Percentiles rank a stretch among this genome's conserved stretches.
Conservation (phyloP, 768 basidiomycete genomes). For the Kwoniella bestiolae region DNA sequence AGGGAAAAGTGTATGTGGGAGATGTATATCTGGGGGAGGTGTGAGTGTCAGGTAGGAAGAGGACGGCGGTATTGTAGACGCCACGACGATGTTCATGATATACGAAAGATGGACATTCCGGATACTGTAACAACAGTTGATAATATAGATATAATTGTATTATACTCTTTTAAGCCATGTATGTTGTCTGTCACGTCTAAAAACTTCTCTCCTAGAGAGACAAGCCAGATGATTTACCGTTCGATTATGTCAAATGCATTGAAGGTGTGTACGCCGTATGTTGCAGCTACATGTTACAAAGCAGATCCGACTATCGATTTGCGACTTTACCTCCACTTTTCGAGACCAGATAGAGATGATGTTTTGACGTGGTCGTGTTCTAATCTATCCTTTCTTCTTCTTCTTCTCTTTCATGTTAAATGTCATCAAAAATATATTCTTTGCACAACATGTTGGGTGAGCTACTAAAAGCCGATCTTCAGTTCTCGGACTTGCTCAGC, state of each 20-base stretch:
- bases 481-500: neutral
- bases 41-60: too few relatives aligned
- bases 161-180: neutral
- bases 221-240: too few relatives aligned
- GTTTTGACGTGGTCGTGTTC: neutral
- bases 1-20: too few relatives aligned
- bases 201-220: too few relatives aligned
- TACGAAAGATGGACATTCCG: neutral
- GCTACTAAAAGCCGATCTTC: neutral
- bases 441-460: conserved; percentile 14
- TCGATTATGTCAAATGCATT: too few relatives aligned
- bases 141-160: neutral
- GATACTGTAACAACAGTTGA: too few relatives aligned
- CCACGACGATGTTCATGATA: too few relatives aligned
- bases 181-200: neutral
- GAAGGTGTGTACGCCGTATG: too few relatives aligned
- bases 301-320: too few relatives aligned
- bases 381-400: neutral
- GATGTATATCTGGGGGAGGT: too few relatives aligned
- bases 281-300: too few relatives aligned
- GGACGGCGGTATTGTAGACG: too few relatives aligned
- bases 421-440: neutral
- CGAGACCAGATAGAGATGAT: neutral
- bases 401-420: neutral
- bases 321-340: conserved; percentile 7